Evolutionary conservation across 2,329 filamentous ascomycete species (phyloP).

Genomic region (Celoporthe dispersa): DNA sequence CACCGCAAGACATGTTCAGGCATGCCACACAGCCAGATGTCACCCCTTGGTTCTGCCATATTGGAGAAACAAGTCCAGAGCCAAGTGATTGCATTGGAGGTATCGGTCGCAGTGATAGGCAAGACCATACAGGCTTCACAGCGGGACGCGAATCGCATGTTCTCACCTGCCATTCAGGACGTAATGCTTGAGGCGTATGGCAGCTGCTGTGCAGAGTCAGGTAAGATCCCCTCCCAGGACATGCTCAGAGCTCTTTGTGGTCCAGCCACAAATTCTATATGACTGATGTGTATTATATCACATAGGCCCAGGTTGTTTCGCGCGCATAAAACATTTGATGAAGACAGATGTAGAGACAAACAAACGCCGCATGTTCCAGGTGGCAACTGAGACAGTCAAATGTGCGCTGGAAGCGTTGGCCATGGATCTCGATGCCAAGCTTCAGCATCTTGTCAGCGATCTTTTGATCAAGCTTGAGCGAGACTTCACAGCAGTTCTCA

Average conservation of each 20-base stretch:
- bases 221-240: conserved; percentile 32
- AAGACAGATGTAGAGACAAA: conserved; percentile 44
- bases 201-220: conserved; percentile 48
- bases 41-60: conserved; percentile 27
- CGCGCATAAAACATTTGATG: conserved; percentile 59
- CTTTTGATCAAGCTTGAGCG: conserved; percentile 1
- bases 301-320: conserved; percentile 48
- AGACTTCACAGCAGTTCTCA: conserved; percentile 12
- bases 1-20: conserved; percentile 24
- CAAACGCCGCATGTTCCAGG: conserved; percentile 53
- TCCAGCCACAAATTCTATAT: conserved; percentile 4
- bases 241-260: not conserved
- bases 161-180: conserved; percentile 51
- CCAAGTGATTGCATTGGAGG: conserved; percentile 42
- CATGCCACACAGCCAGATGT: conserved; percentile 8
- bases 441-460: not conserved
- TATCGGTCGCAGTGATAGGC: conserved; percentile 40
- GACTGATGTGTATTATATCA: not conserved
- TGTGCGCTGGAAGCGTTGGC: conserved; percentile 44
- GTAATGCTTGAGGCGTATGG: conserved; percentile 53
- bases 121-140: conserved; percentile 49
- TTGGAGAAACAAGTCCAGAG: conserved; percentile 33
- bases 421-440: not conserved
- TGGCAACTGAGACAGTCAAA: conserved; percentile 48
- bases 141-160: conserved; percentile 57